Conservation (phyloP, 192 early-diverging fungal genomes). For the Entomortierella lignicola region DNA sequence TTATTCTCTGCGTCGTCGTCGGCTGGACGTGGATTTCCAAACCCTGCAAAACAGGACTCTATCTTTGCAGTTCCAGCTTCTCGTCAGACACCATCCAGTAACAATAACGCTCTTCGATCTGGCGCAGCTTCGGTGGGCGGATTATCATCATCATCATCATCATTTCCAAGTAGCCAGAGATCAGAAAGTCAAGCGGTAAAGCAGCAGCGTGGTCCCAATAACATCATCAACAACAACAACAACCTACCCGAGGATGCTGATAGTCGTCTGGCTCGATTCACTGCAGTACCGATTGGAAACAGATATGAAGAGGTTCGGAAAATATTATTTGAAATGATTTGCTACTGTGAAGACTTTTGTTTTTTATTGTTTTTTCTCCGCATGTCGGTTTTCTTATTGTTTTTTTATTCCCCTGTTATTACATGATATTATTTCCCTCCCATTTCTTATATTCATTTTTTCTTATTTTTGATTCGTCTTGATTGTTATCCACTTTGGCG, state of each 20-base stretch:
- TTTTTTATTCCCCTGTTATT: too few species aligned
- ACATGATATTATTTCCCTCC: not conserved
- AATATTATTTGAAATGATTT: too few species aligned
- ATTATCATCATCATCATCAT: not conserved
- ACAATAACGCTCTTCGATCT: not conserved
- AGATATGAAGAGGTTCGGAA: slow-evolving; percentile 36
- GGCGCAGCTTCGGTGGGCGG: not conserved
- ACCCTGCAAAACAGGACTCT: not conserved
- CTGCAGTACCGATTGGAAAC: slow-evolving; percentile 26
- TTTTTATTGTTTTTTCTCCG: not conserved
- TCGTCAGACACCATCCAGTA: not conserved
- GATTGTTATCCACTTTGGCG: not conserved
- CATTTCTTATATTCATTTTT: not conserved
- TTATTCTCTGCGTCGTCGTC: not conserved
- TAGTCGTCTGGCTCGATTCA: slow-evolving; percentile 39
- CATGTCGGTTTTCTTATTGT: too few species aligned
- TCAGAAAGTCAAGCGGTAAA: not conserved
- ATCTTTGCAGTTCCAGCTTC: slow-evolving; percentile 17
- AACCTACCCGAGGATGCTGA: slow-evolving; percentile 26
- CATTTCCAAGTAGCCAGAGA: not conserved
- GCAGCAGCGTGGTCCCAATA: too few species aligned
- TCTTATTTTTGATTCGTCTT: not conserved
- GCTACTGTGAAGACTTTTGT: too few species aligned
- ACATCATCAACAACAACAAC: not conserved
- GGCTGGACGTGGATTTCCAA: not conserved